These are phyloP conservation scores for Tulasnella sp. DNA, from an alignment of 768 basidiomycete genomes.

Conservation along the genomic window DNA sequence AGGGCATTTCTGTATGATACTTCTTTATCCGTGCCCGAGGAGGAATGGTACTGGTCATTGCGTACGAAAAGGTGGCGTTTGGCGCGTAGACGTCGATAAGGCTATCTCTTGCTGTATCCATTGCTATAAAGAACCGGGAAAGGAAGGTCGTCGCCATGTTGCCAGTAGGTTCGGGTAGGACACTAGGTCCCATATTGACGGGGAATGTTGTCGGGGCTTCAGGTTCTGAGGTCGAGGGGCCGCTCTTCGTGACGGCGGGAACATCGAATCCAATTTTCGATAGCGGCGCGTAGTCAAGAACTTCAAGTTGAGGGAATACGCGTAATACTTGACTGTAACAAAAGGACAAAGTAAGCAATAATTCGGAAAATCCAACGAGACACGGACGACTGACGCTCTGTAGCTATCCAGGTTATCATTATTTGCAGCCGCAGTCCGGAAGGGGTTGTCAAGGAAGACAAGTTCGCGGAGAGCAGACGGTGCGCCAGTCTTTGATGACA, in stretches of 20 bases:
- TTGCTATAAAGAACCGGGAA: conserved; percentile 65
- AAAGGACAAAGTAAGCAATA: not conserved
- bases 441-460: conserved; percentile 62
- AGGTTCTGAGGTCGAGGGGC: conserved; percentile 25
- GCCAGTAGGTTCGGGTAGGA: conserved; percentile 46
- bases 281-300: conserved; percentile 74
- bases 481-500: conserved; percentile 41
- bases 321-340: conserved; percentile 25
- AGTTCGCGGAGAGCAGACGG: conserved; percentile 56
- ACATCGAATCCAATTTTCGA: conserved; percentile 68
- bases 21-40: conserved; percentile 62
- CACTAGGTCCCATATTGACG: conserved; percentile 40
- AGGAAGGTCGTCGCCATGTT: conserved; percentile 60
- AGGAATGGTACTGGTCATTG: conserved; percentile 72
- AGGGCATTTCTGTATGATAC: conserved; percentile 57
- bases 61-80: conserved; percentile 82
- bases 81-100: conserved; percentile 69
- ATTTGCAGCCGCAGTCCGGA: conserved; percentile 48
- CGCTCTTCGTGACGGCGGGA: conserved; percentile 25
- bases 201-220: conserved; percentile 67
- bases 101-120: conserved; percentile 59
- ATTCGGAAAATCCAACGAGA: too few species aligned
- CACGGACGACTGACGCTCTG: conserved; percentile 40
- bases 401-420: conserved; percentile 50
- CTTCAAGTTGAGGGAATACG: conserved; percentile 67